Percentiles rank a stretch among this genome's conserved stretches.
Evolutionary conservation across 768 basidiomycete genomes (phyloP).

Genomic region (Boletus eberwhitei): DNA sequence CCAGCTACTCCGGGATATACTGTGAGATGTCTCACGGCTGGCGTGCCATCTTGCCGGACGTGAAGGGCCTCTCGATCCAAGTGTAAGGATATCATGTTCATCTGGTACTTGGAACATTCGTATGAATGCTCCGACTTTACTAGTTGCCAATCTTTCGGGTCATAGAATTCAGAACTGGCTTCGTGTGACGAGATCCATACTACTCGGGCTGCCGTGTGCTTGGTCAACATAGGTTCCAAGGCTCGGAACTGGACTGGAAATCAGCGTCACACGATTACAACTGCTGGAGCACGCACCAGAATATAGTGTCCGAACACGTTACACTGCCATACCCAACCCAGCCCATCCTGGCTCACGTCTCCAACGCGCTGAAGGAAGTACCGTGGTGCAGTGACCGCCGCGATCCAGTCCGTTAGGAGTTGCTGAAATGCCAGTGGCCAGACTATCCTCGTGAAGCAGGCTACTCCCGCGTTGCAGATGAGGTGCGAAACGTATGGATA

Average conservation of each 20-base stretch:
- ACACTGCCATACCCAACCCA: constrained; percentile 83
- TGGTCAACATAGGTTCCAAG: constrained; percentile 50
- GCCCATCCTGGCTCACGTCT: constrained; percentile 59
- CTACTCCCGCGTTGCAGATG: constrained; percentile 76
- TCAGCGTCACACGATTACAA: neutral
- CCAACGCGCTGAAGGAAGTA: constrained; percentile 60
- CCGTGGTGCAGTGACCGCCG: constrained; percentile 48
- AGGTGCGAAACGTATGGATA: constrained; percentile 80
- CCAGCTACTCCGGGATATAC: constrained; percentile 68
- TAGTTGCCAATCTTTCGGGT: constrained; percentile 71
- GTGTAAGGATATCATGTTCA: constrained; percentile 58
- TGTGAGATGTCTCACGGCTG: constrained; percentile 47
- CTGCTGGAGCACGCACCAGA: constrained; percentile 48
- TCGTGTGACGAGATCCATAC: constrained; percentile 80
- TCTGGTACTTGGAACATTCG: constrained; percentile 72
- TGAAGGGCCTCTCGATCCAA: constrained; percentile 47
- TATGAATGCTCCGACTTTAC: constrained; percentile 60
- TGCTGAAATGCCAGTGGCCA: constrained; percentile 47
- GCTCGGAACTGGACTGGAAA: constrained; percentile 53
- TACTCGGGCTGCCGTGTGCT: constrained; percentile 49
- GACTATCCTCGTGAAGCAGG: constrained; percentile 53
- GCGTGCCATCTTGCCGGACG: constrained; percentile 14
- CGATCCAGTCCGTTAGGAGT: constrained; percentile 42
- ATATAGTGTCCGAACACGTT: constrained; percentile 82
- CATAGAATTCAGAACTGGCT: constrained; percentile 50